Percentiles rank a stretch among this genome's conserved stretches.
These are phyloP conservation scores for Gossypium davidsonii DNA, from an alignment of 441 rosid genomes.

Conservation along the genomic window DNA sequence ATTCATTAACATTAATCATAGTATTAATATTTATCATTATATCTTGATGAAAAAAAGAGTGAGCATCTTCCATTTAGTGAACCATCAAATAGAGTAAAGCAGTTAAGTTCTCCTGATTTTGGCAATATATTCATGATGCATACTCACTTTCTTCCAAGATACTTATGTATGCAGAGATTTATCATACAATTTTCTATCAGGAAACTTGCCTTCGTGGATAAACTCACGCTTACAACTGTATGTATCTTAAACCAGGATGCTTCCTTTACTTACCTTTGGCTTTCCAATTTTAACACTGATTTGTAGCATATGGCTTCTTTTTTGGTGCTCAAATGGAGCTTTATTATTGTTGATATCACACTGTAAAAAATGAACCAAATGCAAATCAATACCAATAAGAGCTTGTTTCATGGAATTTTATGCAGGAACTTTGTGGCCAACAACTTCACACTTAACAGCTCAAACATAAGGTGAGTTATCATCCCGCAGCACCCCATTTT, in stretches of 20 bases:
- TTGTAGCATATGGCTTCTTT: neutral
- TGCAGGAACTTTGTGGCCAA: constrained; percentile 66
- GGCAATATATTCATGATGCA: neutral
- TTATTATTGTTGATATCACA: neutral
- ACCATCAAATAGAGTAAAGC: neutral
- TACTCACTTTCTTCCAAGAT: neutral
- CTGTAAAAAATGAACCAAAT: neutral
- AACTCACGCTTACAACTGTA: constrained; percentile 36
- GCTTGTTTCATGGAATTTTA: neutral
- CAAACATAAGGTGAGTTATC: constrained; percentile 37
- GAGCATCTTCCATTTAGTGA: neutral
- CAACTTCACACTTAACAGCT: constrained; percentile 39
- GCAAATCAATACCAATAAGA: neutral
- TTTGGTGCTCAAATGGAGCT: neutral
- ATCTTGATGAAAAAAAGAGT: neutral
- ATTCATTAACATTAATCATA: neutral
- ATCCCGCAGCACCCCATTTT: no score
- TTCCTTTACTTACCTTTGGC: neutral
- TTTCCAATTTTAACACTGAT: neutral
- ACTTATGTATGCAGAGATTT: constrained; percentile 45
- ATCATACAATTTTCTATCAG: constrained; percentile 57
- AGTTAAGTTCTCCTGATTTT: neutral
- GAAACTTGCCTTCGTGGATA: constrained; percentile 37
- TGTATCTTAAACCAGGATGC: constrained; percentile 15
- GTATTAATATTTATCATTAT: no score